Evolutionary conservation across 75 land plant genomes (phyloP), one percentile per base, ranked within the genome.

Genomic region (Pinus tabuliformis): DNA sequence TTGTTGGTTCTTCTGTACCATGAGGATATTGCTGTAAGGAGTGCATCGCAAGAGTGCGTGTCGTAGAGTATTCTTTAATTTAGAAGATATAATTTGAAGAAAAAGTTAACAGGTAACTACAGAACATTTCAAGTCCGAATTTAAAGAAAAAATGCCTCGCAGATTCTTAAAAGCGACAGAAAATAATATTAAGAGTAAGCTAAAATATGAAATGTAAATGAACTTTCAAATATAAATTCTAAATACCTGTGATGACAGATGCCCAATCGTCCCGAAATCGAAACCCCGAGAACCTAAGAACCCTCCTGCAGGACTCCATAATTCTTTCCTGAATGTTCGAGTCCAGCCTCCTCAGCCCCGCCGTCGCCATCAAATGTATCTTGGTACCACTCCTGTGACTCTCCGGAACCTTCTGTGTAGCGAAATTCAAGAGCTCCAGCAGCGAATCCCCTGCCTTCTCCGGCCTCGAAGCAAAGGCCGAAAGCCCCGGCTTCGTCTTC

Each of bases 331-430:
- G 94, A 45, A 82, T 82, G 12, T 72, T 76, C 57, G 62, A 28
- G 62, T 90, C 88, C 66, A 96, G 83, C 83, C 88, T 62, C 70
- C 99, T 56, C 86, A 96, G 78, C 6, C 99, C 99, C 5, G 97
- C 97, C 0, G 99, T 96, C 0, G 97, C 95, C 99, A 96, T 91
- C 17, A 96, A 75, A 83, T 93, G 81, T 65, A 96, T 73, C 78
- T 89, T 93, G 1, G 98, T 92, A 45, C 57, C 79, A 1, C 54
- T 76, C 90, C 98, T 86, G 20, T 28, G 24, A 52, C 75, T 84
- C 78, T 75, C 77, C 60, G 92, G 89, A 39, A 96, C 83, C 58
- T 80, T 86, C 66, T 62, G 59, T 61, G 72, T 88, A 59, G 74
- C 99, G 66, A 94, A 96, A 73, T 83, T 91, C 62, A 96, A 15